A percentile compares a stretch with the other conserved stretches of the same genome.
These are phyloP conservation scores for Trypanosoma avium DNA, from an alignment of 208 protist genomes.

Conservation along the genomic window DNA sequence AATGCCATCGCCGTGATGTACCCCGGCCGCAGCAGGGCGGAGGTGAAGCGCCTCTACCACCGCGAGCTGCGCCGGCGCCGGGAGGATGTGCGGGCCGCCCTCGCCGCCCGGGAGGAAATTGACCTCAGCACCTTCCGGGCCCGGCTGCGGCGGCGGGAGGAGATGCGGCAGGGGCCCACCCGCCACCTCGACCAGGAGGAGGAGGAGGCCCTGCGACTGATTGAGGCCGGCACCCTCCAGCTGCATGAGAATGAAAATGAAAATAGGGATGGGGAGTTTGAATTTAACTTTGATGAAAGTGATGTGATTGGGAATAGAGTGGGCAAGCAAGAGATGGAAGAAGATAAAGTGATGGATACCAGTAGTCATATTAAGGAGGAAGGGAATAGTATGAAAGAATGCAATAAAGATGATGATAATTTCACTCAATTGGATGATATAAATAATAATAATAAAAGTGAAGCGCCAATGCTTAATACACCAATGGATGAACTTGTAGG, in stretches of 20 bases:
- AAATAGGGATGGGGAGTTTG: background rate
- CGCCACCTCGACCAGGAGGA: conserved; percentile 61
- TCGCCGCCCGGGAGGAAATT: conserved; percentile 51
- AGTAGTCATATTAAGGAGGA: too few species aligned
- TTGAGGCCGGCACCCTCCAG: conserved; percentile 30
- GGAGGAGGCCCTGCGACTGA: conserved; percentile 49
- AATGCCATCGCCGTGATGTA: conserved; percentile 80
- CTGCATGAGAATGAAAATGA: background rate
- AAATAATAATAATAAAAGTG: background rate
- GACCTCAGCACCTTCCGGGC: conserved; percentile 67
- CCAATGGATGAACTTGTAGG: background rate
- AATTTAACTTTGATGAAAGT: conserved; percentile 4
- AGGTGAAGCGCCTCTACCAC: conserved; percentile 86
- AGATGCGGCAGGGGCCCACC: conserved; percentile 27
- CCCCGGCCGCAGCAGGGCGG: conserved; percentile 46
- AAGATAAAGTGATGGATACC: too few species aligned
- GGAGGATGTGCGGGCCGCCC: conserved; percentile 50
- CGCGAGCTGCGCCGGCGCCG: conserved; percentile 65
- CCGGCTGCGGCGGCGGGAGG: conserved; percentile 41
- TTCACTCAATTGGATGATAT: background rate
- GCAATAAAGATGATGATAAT: too few species aligned
- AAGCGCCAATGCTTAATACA: too few species aligned
- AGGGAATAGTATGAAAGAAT: too few species aligned
- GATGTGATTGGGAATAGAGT: too few species aligned
- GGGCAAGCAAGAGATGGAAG: too few species aligned